Conservation (phyloP, 768 basidiomycete species). For the Kwoniella sp. region DNA sequence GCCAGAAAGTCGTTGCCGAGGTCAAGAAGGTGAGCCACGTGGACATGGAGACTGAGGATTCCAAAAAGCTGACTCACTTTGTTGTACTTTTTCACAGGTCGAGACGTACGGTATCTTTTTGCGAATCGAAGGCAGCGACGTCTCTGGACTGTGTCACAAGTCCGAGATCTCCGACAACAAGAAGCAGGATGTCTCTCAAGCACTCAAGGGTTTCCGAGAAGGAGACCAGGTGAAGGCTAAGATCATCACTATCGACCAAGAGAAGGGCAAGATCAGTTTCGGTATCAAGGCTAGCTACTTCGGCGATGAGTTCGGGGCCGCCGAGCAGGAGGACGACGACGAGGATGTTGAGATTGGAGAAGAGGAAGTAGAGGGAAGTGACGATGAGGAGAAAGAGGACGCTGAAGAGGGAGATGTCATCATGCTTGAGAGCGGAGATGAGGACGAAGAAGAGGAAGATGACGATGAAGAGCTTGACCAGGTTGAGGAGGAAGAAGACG, state of each 20-base stretch:
- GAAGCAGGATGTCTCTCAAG: conserved; percentile 73
- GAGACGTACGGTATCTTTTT: conserved; percentile 93
- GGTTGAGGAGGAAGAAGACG: conserved; percentile 28
- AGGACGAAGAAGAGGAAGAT: conserved; percentile 44
- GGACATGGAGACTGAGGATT: not conserved
- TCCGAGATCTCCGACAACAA: conserved; percentile 90
- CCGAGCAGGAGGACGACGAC: conserved; percentile 51
- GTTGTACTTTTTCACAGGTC: too few species aligned
- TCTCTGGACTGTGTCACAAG: conserved; percentile 91
- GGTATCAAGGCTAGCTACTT: conserved; percentile 88
- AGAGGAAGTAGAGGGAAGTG: conserved; percentile 37
- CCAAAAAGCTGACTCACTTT: too few species aligned
- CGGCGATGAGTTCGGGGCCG: conserved; percentile 61
- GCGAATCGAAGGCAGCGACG: conserved; percentile 76
- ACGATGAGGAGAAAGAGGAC: conserved; percentile 44
- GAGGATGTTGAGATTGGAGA: conserved; percentile 42
- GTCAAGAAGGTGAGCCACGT: conserved; percentile 63
- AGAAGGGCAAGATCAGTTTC: conserved; percentile 77
- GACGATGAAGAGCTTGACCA: conserved; percentile 48
- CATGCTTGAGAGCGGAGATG: conserved; percentile 51
- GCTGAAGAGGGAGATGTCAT: conserved; percentile 55
- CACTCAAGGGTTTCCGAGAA: conserved; percentile 77
- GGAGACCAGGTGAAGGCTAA: conserved; percentile 83
- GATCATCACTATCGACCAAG: conserved; percentile 71
- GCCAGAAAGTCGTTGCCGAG: conserved; percentile 75